These are phyloP conservation scores for Trametes maxima DNA, from an alignment of 768 basidiomycete genomes.

Conservation along the genomic window DNA sequence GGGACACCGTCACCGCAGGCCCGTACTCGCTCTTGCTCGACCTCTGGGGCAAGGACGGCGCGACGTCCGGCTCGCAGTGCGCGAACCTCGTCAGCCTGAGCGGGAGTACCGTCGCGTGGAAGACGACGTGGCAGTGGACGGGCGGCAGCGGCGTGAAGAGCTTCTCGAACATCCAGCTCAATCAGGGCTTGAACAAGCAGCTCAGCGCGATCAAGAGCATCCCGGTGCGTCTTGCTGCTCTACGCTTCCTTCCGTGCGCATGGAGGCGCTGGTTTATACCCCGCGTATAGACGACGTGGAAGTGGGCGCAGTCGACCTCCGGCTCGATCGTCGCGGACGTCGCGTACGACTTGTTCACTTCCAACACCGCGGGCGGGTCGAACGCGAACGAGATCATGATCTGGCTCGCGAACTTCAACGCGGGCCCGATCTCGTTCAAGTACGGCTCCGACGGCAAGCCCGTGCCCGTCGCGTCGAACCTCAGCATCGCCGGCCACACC, in stretches of 20 bases:
- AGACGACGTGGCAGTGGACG: constrained; percentile 54
- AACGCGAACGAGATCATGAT: constrained; percentile 58
- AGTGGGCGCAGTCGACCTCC: constrained; percentile 51
- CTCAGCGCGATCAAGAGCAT: constrained; percentile 57
- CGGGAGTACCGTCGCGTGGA: constrained; percentile 51
- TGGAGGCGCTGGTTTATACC: not conserved
- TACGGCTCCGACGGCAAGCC: constrained; percentile 52
- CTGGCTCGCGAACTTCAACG: constrained; percentile 62
- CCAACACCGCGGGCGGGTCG: constrained; percentile 48
- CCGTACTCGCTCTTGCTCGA: constrained; percentile 53
- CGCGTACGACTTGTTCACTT: constrained; percentile 68
- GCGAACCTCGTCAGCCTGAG: constrained; percentile 46
- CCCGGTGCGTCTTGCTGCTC: constrained; percentile 43
- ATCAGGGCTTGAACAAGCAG: constrained; percentile 52
- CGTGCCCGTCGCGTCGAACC: constrained; percentile 44
- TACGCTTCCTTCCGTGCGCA: not conserved
- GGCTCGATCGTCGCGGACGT: constrained; percentile 53
- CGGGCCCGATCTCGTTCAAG: constrained; percentile 55
- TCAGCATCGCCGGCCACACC: constrained; percentile 50
- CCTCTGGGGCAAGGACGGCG: constrained; percentile 45
- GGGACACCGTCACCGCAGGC: constrained; percentile 48
- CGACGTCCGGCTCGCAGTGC: constrained; percentile 54
- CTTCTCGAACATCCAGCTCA: constrained; percentile 58
- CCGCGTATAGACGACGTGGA: constrained; percentile 48
- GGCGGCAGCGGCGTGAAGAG: constrained; percentile 61